Conservation (phyloP, 2,329 filamentous ascomycete species). For the Pezicula neosporulosa region DNA sequence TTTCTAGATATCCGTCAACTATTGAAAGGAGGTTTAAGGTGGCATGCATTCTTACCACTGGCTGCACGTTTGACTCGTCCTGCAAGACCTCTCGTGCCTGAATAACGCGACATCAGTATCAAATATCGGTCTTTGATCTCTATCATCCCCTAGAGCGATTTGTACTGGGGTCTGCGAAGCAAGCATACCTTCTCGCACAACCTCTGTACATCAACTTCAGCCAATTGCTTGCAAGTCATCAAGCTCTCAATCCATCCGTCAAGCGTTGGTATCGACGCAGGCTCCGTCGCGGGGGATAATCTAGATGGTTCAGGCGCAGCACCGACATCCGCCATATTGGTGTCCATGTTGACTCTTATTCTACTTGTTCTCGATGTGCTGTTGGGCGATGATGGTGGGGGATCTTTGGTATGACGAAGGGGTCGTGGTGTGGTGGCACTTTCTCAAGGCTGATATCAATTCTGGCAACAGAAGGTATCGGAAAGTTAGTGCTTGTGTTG, state of each 20-base stretch:
- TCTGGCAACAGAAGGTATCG: background rate
- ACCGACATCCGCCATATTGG: slow-evolving; percentile 97
- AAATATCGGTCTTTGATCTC: background rate
- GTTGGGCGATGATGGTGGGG: slow-evolving; percentile 19
- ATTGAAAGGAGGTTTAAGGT: slow-evolving; percentile 24
- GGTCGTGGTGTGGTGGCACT: too few species aligned
- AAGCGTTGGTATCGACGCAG: slow-evolving; percentile 84
- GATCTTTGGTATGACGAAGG: slow-evolving; percentile 20
- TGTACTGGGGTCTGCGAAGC: slow-evolving; percentile 13
- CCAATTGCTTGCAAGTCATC: slow-evolving; percentile 98
- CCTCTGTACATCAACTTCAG: slow-evolving; percentile 90
- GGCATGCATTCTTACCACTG: slow-evolving; percentile 67
- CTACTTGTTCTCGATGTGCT: slow-evolving; percentile 7
- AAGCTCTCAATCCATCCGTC: slow-evolving; percentile 98
- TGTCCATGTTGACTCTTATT: slow-evolving; percentile 65
- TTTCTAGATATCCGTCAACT: slow-evolving; percentile 58
- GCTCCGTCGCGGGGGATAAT: slow-evolving; percentile 74
- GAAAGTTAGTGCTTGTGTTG: background rate
- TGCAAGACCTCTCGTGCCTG: slow-evolving; percentile 94
- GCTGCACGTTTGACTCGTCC: slow-evolving; percentile 98
- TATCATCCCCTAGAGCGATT: slow-evolving; percentile 3
- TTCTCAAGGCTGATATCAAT: too few species aligned
- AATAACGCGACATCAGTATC: slow-evolving; percentile 13
- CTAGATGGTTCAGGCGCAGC: slow-evolving; percentile 77
- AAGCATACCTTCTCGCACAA: slow-evolving; percentile 90